phyloP scores from a whole-genome alignment of 2,329 filamentous ascomycete genomes.

The Claviceps pusilla region DNA sequence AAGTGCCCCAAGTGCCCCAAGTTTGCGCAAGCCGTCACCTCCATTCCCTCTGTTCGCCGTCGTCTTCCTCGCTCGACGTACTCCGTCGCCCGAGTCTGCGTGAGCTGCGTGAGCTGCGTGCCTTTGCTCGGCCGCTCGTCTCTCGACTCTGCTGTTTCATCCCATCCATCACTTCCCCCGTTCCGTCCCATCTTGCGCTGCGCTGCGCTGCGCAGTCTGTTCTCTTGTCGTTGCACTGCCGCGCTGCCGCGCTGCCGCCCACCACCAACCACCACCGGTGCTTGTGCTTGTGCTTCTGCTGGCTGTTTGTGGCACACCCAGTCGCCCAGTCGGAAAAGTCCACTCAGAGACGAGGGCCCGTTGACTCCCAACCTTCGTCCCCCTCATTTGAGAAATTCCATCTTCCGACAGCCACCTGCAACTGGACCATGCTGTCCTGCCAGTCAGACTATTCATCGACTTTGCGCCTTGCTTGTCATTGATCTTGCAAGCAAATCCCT shows the following conservation, averaged over 20 bases:
- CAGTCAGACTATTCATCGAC: neutral
- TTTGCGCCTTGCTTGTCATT: neutral
- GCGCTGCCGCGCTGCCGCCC: neutral
- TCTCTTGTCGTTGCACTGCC: too few relatives aligned
- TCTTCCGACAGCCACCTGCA: neutral
- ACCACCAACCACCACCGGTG: neutral
- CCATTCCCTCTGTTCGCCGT: neutral
- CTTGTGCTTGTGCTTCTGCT: too few relatives aligned
- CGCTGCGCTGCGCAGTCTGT: neutral
- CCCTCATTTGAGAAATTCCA: conserved; percentile 1
- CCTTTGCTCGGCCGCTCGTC: neutral
- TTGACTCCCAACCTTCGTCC: neutral
- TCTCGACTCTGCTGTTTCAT: neutral
- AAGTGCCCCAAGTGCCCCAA: too few relatives aligned
- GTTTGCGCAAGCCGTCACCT: too few relatives aligned
- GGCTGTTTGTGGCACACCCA: too few relatives aligned
- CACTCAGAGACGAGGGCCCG: neutral
- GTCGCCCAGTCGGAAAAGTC: neutral
- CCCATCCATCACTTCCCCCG: neutral
- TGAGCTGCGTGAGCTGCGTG: neutral
- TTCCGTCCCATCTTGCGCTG: neutral
- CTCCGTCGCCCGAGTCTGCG: neutral
- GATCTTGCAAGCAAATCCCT: neutral
- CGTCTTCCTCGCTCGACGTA: neutral
- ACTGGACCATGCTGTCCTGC: conserved; percentile 3